Base-by-base conservation (phyloP, 345 rosid genomes). In the Hevea brasiliensis region DNA sequence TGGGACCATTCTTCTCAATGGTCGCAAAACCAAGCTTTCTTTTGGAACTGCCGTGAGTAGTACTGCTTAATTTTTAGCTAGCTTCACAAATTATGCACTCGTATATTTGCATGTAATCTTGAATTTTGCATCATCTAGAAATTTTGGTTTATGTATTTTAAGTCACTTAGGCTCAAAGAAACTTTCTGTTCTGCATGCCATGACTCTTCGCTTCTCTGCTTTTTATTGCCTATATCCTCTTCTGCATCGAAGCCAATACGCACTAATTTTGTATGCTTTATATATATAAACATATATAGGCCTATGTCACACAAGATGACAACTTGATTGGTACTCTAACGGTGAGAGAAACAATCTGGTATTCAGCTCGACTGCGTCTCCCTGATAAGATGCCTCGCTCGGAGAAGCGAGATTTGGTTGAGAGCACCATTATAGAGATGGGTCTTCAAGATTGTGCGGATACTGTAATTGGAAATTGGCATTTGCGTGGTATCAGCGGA, bases 241-340 rank as follows among this genome's bases (percentile, higher is more conserved):
- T 32, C 2, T 50, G 6, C 55, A 40, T 70, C 48, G 15, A 20
- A 14, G 1, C 11, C 3, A 32, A 50, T 15, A 32, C 6, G 0
- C 10, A 8, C 48, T 54, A 8, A 2, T 14, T 24, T 61, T 59
- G 6, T 8, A 27, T 40, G 37, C 37, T 32, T 32, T 32, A 14
- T 20, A 1, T 23, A 32, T 10, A 6, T 29, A 58, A 37, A 93
- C 35, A 32, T 10, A 6, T 29, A 58, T 44, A 93, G 98, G 97
- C 98, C 7, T 94, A 94, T 59, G 98, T 94, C 81, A 94, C 98
- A 1, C 98, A 94, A 94, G 98, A 94, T 32, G 98, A 94, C 79
- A 92, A 90, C 90, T 80, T 94, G 87, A 90, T 89, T 29, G 98
- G 98, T 18, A 92, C 97, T 50, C 73, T 92, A 80, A 94, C 98